phyloP scores from a whole-genome alignment of 768 basidiomycete genomes.

The Boletus huronensis region DNA sequence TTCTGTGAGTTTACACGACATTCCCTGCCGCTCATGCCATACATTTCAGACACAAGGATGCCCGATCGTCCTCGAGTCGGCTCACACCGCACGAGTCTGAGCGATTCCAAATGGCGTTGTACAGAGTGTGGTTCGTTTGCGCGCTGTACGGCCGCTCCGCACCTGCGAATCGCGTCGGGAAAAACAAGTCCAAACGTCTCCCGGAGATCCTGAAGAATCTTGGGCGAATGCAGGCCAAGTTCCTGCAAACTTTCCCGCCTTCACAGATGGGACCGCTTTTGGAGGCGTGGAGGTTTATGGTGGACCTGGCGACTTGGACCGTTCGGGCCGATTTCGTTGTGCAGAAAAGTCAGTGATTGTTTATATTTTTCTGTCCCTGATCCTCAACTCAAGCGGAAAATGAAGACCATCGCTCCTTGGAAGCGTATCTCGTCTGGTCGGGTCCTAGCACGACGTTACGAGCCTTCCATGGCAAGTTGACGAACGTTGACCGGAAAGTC shows the following conservation, averaged over 20 bases:
- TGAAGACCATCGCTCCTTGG: constrained; percentile 1
- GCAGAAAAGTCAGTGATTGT: constrained; percentile 4
- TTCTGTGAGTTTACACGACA: neutral
- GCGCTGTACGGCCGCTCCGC: constrained; percentile 12
- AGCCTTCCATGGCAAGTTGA: constrained; percentile 12
- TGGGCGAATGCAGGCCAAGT: neutral
- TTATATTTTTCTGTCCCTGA: neutral
- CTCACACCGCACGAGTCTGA: constrained; percentile 32
- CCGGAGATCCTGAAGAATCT: constrained; percentile 1
- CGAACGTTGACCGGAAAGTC: constrained; percentile 7
- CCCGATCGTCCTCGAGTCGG: constrained; percentile 28
- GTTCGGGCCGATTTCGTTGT: constrained; percentile 5
- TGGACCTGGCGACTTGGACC: constrained; percentile 10
- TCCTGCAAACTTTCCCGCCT: constrained; percentile 4
- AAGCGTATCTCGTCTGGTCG: constrained; percentile 14
- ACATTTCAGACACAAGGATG: constrained; percentile 35
- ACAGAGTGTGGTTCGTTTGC: constrained; percentile 27
- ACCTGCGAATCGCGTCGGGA: constrained; percentile 6
- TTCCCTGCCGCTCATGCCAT: constrained; percentile 1
- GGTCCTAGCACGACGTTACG: constrained; percentile 6
- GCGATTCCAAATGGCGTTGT: constrained; percentile 29
- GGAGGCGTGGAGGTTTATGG: constrained; percentile 9
- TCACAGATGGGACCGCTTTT: neutral
- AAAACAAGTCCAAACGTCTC: constrained; percentile 10
- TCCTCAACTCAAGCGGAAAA: neutral